Base-by-base conservation (phyloP, 2,329 filamentous ascomycete species). In the Corniculantispora saksenae region DNA sequence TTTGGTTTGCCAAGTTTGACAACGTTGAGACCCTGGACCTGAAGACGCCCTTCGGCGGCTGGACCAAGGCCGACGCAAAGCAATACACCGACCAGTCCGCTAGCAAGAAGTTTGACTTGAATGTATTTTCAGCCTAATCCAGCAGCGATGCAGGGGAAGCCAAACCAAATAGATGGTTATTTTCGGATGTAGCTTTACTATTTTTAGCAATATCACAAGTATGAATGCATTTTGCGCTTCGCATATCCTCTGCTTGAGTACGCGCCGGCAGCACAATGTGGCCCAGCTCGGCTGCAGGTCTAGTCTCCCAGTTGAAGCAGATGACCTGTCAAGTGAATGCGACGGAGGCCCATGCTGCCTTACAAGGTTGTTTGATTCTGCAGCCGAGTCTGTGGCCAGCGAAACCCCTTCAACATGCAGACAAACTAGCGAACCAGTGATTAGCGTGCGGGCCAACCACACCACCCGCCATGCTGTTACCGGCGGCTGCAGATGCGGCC, bases 1-100 rank as follows among this genome's bases (percentile, higher is more conserved):
- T 66, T 2, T 66, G 65, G 65, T 66, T 66, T 51, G 65, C 61
- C 53, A 66, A 59, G 50, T 66, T 63, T 48, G 60, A 66, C 48
- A 61, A 64, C 32, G 56, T 66, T 38, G 65, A 66, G 61, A 66
- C 53, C 17, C 53, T 64, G 40, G 56, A 63, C 1, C 48, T 66
- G 25, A 23, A 38, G 25, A 38, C 55, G 40, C 65, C 65, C 12
- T 66, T 66, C 60, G 65, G 65, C 48, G 65, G 65, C 48, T 66
- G 65, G 64, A 64, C 63, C 13, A 64, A 64, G 63, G 63, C 63
- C 10, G 63, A 58, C 17, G 63, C 54, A 7, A 64, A 64, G 56
- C 63, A 64, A 48, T 64, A 64, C 50, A 64, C 63, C 2, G 55
- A 64, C 47, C 43, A 64, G 47, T 64, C 63, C 27, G 63, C 55